phyloP scores from a whole-genome alignment of 208 protist species.

The Phytomonas francai region DNA sequence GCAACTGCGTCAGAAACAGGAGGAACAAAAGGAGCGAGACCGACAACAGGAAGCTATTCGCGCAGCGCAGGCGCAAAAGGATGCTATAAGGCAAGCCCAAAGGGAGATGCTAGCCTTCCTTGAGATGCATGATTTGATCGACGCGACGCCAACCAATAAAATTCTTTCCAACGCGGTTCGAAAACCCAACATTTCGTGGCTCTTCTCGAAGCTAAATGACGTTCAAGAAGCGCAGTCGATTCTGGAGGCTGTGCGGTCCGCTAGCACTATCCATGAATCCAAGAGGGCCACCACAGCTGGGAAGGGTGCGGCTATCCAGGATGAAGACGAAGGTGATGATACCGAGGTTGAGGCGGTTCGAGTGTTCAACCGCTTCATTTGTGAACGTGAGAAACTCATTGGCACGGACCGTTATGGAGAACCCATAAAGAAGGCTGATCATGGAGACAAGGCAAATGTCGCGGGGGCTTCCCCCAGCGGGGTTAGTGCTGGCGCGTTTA shows the following conservation, averaged over 20 bases:
- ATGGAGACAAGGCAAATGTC: neutral
- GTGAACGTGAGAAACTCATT: conserved; percentile 47
- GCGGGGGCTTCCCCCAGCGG: conserved; percentile 3
- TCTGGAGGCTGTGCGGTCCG: conserved; percentile 23
- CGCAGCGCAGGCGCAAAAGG: conserved; percentile 28
- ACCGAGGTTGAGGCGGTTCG: conserved; percentile 50
- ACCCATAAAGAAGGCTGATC: conserved; percentile 53
- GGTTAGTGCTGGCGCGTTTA: conserved; percentile 8
- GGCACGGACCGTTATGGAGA: conserved; percentile 81
- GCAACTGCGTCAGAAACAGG: conserved; percentile 39
- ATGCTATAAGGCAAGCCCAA: conserved; percentile 47
- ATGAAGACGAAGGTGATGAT: conserved; percentile 16
- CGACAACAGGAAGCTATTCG: conserved; percentile 31
- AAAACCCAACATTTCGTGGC: conserved; percentile 55
- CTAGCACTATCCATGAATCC: conserved; percentile 13
- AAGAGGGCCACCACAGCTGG: neutral
- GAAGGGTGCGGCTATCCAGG: conserved; percentile 1
- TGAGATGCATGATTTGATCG: conserved; percentile 33
- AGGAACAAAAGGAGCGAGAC: conserved; percentile 26
- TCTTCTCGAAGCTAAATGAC: conserved; percentile 53
- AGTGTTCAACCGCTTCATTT: conserved; percentile 59
- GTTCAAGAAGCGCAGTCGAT: conserved; percentile 32
- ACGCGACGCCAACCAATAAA: conserved; percentile 65
- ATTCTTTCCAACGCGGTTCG: conserved; percentile 54
- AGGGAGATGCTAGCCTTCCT: conserved; percentile 41